Evolutionary conservation across 2,329 filamentous ascomycete genomes (phyloP).

Genomic region (Colletotrichum lindemuthianum): DNA sequence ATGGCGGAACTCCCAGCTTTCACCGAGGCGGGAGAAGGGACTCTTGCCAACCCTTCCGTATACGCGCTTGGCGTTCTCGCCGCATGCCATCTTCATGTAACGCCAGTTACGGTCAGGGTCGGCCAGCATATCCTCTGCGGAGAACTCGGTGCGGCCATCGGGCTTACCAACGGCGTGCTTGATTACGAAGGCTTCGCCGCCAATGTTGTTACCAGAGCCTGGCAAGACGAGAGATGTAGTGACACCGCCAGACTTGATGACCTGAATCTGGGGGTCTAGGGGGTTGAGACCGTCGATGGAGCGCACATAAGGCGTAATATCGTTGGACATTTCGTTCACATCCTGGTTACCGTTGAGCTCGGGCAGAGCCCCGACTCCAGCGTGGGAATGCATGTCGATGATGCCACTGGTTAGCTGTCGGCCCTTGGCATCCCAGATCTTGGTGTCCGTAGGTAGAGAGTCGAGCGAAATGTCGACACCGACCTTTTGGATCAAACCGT

Average conservation of each 20-base stretch:
- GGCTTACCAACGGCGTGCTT: constrained; percentile 72
- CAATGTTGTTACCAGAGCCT: constrained; percentile 78
- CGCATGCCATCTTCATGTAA: constrained; percentile 82
- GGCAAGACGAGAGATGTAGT: constrained; percentile 75
- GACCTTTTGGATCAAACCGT: constrained; percentile 69
- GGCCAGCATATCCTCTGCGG: constrained; percentile 70
- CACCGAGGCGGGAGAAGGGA: constrained; percentile 71
- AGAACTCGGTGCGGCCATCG: constrained; percentile 71
- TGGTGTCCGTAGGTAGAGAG: constrained; percentile 56
- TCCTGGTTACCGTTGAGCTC: constrained; percentile 64
- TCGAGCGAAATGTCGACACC: constrained; percentile 52
- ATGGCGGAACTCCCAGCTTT: constrained; percentile 75
- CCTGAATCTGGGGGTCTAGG: constrained; percentile 70
- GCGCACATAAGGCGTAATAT: constrained; percentile 75
- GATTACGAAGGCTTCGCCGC: constrained; percentile 75
- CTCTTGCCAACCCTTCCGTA: constrained; percentile 67
- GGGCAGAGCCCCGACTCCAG: constrained; percentile 69
- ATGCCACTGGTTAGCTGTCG: constrained; percentile 73
- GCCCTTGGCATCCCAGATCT: constrained; percentile 67
- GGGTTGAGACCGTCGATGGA: constrained; percentile 73
- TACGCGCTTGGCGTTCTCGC: constrained; percentile 73
- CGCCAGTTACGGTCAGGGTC: constrained; percentile 73
- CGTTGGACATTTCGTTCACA: constrained; percentile 70
- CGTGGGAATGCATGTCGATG: constrained; percentile 78
- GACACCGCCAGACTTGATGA: constrained; percentile 79